Conservation (phyloP, 352 stramenopile species). For the Globisporangium canariense region DNA sequence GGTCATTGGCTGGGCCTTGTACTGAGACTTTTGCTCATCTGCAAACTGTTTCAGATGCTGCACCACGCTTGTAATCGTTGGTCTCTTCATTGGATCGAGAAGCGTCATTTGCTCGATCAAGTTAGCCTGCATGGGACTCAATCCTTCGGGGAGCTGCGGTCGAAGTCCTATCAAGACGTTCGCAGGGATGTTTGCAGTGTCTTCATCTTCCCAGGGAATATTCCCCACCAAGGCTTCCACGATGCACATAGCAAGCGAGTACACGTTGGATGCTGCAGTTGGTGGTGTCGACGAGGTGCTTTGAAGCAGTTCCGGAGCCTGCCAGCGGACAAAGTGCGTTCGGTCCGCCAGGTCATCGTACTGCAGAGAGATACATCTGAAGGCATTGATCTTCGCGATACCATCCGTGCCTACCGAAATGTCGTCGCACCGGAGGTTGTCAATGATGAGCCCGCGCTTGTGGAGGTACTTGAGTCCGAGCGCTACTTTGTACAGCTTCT, state of each 20-base stretch:
- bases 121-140: neutral
- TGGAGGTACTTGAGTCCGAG: slow-evolving; percentile 35
- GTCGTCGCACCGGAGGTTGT: slow-evolving; percentile 3
- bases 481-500: slow-evolving; percentile 9
- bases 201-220: neutral
- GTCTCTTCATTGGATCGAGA: neutral
- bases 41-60: neutral
- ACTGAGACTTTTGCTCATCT: neutral
- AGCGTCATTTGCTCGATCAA: neutral
- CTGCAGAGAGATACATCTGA: neutral
- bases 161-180: neutral
- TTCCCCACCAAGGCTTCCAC: neutral
- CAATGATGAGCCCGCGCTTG: slow-evolving; percentile 4
- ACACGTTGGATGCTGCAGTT: neutral
- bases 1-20: neutral
- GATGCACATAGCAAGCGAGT: slow-evolving; percentile 4
- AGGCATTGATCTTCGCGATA: neutral
- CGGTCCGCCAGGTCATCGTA: neutral
- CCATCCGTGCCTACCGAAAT: neutral
- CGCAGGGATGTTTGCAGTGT: neutral
- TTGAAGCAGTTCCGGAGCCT: neutral
- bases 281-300: neutral
- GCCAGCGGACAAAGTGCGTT: neutral
- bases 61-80: neutral
- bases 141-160: neutral